These are phyloP conservation scores for Salinomyces thailandicus DNA, from an alignment of 2,329 filamentous ascomycete species.

Conservation along the genomic window DNA sequence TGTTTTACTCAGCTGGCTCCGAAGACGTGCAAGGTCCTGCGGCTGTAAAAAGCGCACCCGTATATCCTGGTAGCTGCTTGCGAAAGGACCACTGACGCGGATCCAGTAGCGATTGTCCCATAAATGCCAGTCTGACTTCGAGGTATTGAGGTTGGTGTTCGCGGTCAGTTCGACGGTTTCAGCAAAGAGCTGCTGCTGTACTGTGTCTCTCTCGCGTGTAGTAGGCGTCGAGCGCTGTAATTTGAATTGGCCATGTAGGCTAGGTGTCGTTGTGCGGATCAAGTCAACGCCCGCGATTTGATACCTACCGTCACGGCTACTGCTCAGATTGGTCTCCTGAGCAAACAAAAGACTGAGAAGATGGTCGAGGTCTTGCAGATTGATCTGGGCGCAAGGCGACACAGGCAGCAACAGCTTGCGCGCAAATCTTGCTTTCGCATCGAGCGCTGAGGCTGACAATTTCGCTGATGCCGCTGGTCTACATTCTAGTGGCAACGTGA, in stretches of 20 bases:
- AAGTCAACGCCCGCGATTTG: too few species aligned
- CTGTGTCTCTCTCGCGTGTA: too few species aligned
- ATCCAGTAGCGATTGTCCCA: constrained; percentile 51
- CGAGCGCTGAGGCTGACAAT: too few species aligned
- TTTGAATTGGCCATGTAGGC: neutral
- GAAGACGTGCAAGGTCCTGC: neutral
- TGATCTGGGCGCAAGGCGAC: neutral
- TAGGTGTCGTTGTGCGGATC: too few species aligned
- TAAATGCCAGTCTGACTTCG: constrained; percentile 33
- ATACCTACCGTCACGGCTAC: too few species aligned
- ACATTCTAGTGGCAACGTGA: neutral
- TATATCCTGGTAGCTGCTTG: neutral
- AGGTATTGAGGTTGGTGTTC: too few species aligned
- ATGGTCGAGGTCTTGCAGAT: neutral
- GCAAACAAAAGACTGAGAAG: neutral
- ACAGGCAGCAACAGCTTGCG: neutral
- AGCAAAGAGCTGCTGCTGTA: neutral
- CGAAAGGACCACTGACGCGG: constrained; percentile 29
- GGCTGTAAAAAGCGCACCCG: neutral
- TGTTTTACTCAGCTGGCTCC: constrained; percentile 6
- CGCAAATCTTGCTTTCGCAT: neutral
- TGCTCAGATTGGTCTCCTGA: too few species aligned
- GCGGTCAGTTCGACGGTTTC: neutral
- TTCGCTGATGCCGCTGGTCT: too few species aligned
- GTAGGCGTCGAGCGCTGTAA: neutral